A percentile compares a stretch with the other conserved stretches of the same genome.
These are phyloP conservation scores for Nemania serpens DNA, from an alignment of 2,329 filamentous ascomycete genomes.

Conservation along the genomic window DNA sequence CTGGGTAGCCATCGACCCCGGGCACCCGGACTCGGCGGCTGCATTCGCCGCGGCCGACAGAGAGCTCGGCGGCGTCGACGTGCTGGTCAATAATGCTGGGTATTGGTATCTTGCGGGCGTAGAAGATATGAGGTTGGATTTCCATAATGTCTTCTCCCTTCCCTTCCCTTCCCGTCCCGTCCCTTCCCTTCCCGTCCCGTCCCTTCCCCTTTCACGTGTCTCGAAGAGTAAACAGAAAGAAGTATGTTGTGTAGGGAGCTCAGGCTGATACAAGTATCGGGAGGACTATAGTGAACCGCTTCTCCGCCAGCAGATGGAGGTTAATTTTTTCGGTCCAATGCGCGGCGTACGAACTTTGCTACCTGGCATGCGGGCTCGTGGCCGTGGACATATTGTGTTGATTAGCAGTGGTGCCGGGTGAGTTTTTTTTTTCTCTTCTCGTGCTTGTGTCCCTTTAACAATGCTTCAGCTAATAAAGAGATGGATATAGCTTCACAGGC, in stretches of 20 bases:
- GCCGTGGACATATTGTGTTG: conserved; percentile 20
- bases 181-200: not conserved
- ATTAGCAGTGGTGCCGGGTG: conserved; percentile 23
- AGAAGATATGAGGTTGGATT: conserved; percentile 21
- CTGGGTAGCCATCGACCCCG: conserved; percentile 20
- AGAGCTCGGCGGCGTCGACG: conserved; percentile 20
- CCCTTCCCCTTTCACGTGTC: not conserved
- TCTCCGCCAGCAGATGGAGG: conserved; percentile 24
- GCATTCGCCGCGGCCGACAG: conserved; percentile 13
- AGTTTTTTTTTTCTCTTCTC: conserved; percentile 1
- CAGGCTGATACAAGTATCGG: conserved; percentile 6
- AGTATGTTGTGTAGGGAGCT: conserved; percentile 3
- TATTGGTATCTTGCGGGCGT: conserved; percentile 17
- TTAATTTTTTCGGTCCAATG: conserved; percentile 25
- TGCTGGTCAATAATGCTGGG: conserved; percentile 26
- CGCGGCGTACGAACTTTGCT: conserved; percentile 20
- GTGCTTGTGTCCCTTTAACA: not conserved
- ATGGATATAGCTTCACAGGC: conserved; percentile 19
- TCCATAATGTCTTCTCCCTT: conserved; percentile 8
- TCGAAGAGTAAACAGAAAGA: not conserved
- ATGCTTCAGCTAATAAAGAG: conserved; percentile 9
- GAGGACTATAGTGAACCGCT: conserved; percentile 15
- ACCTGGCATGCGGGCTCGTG: conserved; percentile 16
- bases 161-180: no score
- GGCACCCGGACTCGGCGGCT: conserved; percentile 13